phyloP scores from a whole-genome alignment of 1,284 basidiomycete species.

The Calocybe gambosa region DNA sequence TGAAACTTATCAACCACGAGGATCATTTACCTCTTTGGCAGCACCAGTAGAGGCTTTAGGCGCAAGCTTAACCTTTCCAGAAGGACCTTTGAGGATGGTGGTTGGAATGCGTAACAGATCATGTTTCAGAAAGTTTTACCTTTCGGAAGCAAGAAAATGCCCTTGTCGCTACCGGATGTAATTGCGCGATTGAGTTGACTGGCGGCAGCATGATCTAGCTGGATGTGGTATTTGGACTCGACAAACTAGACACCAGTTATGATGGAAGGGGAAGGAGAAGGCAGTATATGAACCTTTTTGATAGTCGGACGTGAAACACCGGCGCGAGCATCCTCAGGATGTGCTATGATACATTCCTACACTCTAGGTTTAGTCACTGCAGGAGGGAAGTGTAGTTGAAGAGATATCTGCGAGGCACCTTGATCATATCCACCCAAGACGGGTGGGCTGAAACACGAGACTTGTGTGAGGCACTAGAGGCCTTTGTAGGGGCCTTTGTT shows the following conservation, averaged over 20 bases:
- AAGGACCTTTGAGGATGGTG: constrained; percentile 58
- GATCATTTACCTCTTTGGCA: constrained; percentile 57
- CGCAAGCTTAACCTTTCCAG: constrained; percentile 69
- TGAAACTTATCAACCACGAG: constrained; percentile 5
- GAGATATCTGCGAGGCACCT: constrained; percentile 27
- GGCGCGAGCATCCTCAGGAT: constrained; percentile 58
- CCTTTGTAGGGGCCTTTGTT: constrained; percentile 29
- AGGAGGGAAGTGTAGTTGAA: constrained; percentile 3
- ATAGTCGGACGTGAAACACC: constrained; percentile 72
- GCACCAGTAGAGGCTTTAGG: constrained; percentile 50
- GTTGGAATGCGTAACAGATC: constrained; percentile 14
- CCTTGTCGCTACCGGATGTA: constrained; percentile 59
- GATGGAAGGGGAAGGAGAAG: constrained; percentile 11
- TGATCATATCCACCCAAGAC: constrained; percentile 50
- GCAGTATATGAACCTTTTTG: constrained; percentile 58
- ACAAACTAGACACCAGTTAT: constrained; percentile 43
- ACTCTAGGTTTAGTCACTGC: constrained; percentile 12
- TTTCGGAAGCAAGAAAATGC: constrained; percentile 64
- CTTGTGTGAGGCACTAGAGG: constrained; percentile 28
- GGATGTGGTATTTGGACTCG: constrained; percentile 57
- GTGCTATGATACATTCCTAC: constrained; percentile 59
- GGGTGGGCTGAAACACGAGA: constrained; percentile 35
- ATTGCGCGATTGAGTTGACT: constrained; percentile 71
- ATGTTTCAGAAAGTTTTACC: constrained; percentile 33
- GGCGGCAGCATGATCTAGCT: constrained; percentile 52